Base-by-base conservation (phyloP, 176 grass and related monocot species). In the Carex myosuroides region DNA sequence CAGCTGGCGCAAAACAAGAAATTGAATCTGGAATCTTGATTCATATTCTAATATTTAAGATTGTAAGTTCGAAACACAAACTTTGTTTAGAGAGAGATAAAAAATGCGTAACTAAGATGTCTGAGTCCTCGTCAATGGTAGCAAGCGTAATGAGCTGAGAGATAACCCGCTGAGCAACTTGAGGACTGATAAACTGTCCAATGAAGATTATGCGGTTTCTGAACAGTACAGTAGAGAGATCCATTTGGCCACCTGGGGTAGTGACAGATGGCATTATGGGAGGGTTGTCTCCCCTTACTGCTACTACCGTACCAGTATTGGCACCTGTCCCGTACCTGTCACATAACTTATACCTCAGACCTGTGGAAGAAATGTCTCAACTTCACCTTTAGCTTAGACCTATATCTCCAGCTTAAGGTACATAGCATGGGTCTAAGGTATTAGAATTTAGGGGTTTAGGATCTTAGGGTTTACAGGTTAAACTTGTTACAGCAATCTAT, bases 81-180 rank as follows among this genome's bases (percentile, higher is more conserved):
- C 24, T 56, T 5, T 17, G 52, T 54, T 24, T 3, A 57, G 6
- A 30, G 50, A 30, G 73, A 78, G 22, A 57, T 13, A 56, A 73
- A 53, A 44, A 13, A 57, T 78, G 73, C 52, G 14, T 48, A 86
- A 98, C 96, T 89, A 95, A 79, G 90, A 98, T 95, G 90, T 98
- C 96, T 83, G 83, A 65, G 60, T 93, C 85, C 76, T 95, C 93
- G 64, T 98, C 93, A 78, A 98, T 77, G 80, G 91, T 71, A 85
- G 96, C 82, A 86, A 98, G 91, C 83, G 89, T 92, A 69, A 98
- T 71, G 75, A 98, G 96, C 72, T 98, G 92, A 67, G 93, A 98
- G 87, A 99, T 95, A 46, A 95, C 93, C 82, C 88, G 93, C 13
- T 99, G 91, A 83, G 96, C 96, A 81, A 99, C 93, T 87, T 92